These are phyloP conservation scores for Mycena galericulata DNA, from an alignment of 768 basidiomycete species.

Conservation along the genomic window DNA sequence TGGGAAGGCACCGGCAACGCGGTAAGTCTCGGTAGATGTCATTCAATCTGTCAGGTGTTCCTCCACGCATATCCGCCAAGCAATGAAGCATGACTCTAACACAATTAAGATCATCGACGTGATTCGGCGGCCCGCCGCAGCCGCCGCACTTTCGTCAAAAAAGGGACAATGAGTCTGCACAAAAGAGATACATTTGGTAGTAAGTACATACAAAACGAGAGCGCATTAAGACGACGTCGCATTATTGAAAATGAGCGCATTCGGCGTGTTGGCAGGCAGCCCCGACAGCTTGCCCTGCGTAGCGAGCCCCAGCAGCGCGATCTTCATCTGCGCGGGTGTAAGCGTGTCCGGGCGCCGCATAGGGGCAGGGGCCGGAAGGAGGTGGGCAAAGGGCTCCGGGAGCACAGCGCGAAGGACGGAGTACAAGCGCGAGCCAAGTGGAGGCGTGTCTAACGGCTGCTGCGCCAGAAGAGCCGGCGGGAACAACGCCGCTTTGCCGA, in stretches of 20 bases:
- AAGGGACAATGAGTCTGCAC: too few relatives aligned
- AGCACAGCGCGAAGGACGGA: conserved; percentile 64
- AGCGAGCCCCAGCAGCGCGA: conserved; percentile 72
- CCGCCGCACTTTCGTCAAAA: too few relatives aligned
- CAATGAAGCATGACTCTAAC: too few relatives aligned
- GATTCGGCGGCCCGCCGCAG: too few relatives aligned
- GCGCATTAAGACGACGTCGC: conserved; percentile 53
- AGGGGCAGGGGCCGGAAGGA: conserved; percentile 69
- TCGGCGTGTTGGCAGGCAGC: conserved; percentile 68
- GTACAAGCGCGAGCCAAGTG: conserved; percentile 64
- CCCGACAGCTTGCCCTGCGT: conserved; percentile 62
- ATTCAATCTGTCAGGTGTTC: too few relatives aligned
- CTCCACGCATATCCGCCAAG: too few relatives aligned
- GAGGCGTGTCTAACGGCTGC: conserved; percentile 47
- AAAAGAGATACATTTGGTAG: too few relatives aligned
- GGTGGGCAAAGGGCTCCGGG: conserved; percentile 66
- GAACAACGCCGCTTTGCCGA: conserved; percentile 47
- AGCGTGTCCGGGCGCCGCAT: conserved; percentile 51
- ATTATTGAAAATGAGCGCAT: conserved; percentile 87
- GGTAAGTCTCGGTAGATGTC: too few relatives aligned
- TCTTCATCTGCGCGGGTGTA: conserved; percentile 81
- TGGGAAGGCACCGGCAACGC: not conserved
- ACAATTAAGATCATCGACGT: too few relatives aligned
- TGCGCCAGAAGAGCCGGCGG: not conserved
- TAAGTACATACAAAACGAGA: too few relatives aligned